phyloP scores from a whole-genome alignment of 257 asterid genomes.

The Ehretia macrophylla region DNA sequence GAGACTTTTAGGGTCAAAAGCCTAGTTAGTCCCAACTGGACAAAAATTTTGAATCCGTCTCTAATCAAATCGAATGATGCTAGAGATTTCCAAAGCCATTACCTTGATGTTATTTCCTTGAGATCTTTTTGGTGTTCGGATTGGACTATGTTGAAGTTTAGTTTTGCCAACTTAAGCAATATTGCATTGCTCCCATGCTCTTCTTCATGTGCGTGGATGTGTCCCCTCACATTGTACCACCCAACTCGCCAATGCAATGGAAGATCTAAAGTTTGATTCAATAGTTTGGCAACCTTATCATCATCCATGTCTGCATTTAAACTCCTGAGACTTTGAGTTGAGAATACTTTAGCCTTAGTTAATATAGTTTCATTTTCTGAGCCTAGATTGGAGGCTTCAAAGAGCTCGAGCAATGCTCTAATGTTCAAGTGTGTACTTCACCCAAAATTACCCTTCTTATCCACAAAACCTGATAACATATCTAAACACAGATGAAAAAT shows the following conservation, averaged over 20 bases:
- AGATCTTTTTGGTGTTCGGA: conserved; percentile 51
- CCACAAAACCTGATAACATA: conserved; percentile 21
- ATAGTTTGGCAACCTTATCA: no score
- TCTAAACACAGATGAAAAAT: conserved; percentile 20
- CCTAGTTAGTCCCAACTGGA: no score
- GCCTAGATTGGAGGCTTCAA: conserved; percentile 50
- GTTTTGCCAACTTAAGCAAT: conserved; percentile 38
- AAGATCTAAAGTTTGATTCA: conserved; percentile 3
- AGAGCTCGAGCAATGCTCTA: conserved; percentile 26
- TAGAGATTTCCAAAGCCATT: no score
- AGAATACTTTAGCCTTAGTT: conserved; percentile 22
- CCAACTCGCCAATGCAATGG: conserved; percentile 39
- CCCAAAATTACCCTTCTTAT: conserved; percentile 15
- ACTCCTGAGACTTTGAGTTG: neutral
- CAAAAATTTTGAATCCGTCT: no score
- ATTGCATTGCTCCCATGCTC: conserved; percentile 1
- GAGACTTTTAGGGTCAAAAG: no score
- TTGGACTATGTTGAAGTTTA: conserved; percentile 57
- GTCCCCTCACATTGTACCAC: conserved; percentile 47
- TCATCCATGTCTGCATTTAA: neutral
- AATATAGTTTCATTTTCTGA: conserved; percentile 28
- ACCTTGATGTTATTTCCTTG: conserved; percentile 44
- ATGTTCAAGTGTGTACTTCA: conserved; percentile 1
- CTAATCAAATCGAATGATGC: no score
- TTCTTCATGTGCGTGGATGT: conserved; percentile 16